Conservation (phyloP, 139 green algal species). For the Auxenochlorella protothecoides region DNA sequence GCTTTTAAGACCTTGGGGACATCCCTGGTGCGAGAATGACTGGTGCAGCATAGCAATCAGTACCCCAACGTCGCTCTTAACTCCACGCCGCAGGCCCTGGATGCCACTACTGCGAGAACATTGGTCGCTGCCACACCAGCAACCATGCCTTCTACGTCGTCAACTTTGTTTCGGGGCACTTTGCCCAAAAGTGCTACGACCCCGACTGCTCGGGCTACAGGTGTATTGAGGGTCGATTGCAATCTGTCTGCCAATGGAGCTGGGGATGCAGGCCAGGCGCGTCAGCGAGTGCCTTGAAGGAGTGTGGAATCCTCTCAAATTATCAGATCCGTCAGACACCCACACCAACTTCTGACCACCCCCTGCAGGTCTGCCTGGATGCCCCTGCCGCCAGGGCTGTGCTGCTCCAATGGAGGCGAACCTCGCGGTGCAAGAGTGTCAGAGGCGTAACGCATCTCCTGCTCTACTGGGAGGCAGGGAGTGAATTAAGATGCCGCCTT, state of each 20-base stretch:
- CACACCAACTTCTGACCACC: not conserved
- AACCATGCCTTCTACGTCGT: constrained; percentile 64
- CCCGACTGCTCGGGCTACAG: constrained; percentile 51
- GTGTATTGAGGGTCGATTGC: constrained; percentile 9
- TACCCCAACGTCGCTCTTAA: no score
- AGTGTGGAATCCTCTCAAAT: not conserved
- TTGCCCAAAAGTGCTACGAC: constrained; percentile 70
- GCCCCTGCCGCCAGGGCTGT: constrained; percentile 20
- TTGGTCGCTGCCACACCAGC: constrained; percentile 47
- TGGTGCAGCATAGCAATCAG: no score
- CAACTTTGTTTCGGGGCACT: constrained; percentile 36
- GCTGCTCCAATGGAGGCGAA: not conserved
- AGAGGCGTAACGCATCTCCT: no score
- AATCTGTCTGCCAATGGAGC: not conserved
- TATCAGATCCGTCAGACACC: not conserved
- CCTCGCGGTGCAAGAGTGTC: no score
- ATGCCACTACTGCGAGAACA: constrained; percentile 57
- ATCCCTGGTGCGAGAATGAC: no score
- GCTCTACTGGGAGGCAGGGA: no score
- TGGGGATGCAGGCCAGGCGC: not conserved
- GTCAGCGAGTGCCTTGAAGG: not conserved
- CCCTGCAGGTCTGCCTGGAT: constrained; percentile 22
- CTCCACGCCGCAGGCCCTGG: constrained; percentile 34
- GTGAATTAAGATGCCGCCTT: no score
- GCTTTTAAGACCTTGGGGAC: not conserved